A percentile compares a stretch with the other conserved stretches of the same genome.
Conservation (phyloP, 148 eudicot species). For the Arctostaphylos glauca region DNA sequence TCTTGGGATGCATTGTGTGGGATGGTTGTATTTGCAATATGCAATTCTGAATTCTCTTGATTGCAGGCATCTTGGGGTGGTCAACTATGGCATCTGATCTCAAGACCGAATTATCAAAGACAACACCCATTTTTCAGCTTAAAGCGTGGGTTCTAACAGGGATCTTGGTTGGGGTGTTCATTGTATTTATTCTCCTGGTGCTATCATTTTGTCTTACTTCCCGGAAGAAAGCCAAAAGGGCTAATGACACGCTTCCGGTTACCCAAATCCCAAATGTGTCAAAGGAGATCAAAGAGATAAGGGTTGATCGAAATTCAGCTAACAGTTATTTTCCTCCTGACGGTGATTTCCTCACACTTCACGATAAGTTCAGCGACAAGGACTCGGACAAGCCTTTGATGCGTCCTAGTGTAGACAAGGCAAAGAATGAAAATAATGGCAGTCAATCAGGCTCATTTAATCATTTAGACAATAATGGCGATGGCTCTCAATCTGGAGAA, state of each 20-base stretch:
- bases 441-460: constrained; percentile 51
- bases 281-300: constrained; percentile 66
- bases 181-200: constrained; percentile 49
- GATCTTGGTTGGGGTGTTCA: constrained; percentile 51
- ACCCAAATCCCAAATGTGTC: constrained; percentile 58
- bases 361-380: constrained; percentile 45
- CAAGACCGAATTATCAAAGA: constrained; percentile 53
- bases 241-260: constrained; percentile 41
- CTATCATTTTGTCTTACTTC: constrained; percentile 56
- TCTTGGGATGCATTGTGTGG: too few species aligned
- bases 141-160: constrained; percentile 73
- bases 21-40: too few species aligned
- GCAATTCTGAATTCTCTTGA: not conserved
- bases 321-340: constrained; percentile 25
- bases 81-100: constrained; percentile 39
- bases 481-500: constrained; percentile 43
- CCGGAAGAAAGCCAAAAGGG: constrained; percentile 48
- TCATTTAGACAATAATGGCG: constrained; percentile 32
- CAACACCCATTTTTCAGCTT: constrained; percentile 51
- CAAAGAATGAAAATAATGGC: constrained; percentile 33
- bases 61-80: constrained; percentile 19
- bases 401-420: constrained; percentile 41
- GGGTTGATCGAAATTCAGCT: constrained; percentile 53
- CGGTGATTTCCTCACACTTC: constrained; percentile 26
- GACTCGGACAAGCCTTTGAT: constrained; percentile 54